Conservation (phyloP, 768 basidiomycete species). For the Termitomyces heimii region DNA sequence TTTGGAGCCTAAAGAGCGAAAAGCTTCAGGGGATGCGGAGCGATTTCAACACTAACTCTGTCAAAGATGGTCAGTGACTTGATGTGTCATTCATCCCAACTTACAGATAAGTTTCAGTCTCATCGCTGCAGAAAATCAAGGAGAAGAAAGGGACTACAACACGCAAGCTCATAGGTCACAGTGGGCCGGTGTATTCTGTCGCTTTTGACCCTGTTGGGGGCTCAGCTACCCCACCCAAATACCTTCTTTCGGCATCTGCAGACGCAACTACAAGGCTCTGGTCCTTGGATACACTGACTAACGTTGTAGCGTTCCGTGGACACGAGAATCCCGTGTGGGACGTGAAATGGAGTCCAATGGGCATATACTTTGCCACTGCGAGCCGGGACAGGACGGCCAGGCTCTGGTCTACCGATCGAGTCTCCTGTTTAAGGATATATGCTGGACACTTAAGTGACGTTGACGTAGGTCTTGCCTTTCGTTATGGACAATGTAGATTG, state of each 20-base stretch:
- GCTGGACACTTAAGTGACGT: conserved; percentile 97
- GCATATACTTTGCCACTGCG: conserved; percentile 96
- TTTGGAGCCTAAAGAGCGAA: conserved; percentile 95
- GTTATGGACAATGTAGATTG: background rate
- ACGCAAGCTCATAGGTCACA: conserved; percentile 95
- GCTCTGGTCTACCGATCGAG: conserved; percentile 93
- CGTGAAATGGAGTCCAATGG: conserved; percentile 97
- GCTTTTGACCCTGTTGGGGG: conserved; percentile 91
- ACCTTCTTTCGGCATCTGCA: conserved; percentile 87
- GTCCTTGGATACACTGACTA: conserved; percentile 93
- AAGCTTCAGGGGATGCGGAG: conserved; percentile 72
- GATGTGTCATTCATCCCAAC: background rate
- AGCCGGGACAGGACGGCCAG: conserved; percentile 92
- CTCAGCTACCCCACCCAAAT: conserved; percentile 78
- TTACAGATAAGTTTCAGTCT: conserved; percentile 29
- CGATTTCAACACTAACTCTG: conserved; percentile 61
- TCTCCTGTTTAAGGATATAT: conserved; percentile 82
- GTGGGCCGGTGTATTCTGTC: conserved; percentile 92
- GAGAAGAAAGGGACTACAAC: conserved; percentile 83
- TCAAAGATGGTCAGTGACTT: conserved; percentile 60
- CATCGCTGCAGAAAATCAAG: conserved; percentile 56
- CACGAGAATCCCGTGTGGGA: conserved; percentile 99
- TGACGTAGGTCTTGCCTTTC: conserved; percentile 59
- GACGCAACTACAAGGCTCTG: conserved; percentile 89
- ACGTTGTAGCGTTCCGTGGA: conserved; percentile 89